Conservation (phyloP, 2,329 filamentous ascomycete species). For the Rutstroemia sp. region DNA sequence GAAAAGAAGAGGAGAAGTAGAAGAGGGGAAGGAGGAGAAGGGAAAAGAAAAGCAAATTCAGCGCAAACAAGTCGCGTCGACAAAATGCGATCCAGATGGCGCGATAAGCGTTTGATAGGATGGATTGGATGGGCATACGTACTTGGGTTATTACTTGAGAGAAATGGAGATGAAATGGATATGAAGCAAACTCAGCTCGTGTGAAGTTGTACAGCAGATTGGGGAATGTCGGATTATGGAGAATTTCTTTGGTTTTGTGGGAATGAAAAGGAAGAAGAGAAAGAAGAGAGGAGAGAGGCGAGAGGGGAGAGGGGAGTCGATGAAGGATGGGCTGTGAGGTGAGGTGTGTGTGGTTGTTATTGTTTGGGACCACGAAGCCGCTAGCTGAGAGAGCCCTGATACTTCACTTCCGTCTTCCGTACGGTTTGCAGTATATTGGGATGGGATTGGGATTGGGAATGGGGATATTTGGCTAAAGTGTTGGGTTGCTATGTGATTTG, state of each 20-base stretch:
- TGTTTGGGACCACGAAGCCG: slow-evolving; percentile 7
- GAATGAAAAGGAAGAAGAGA: no score
- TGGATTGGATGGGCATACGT: not conserved
- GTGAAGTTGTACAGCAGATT: not conserved
- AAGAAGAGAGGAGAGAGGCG: not conserved
- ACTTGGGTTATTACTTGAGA: not conserved
- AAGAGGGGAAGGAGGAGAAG: not conserved
- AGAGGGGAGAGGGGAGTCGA: not conserved
- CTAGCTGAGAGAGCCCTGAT: slow-evolving; percentile 1
- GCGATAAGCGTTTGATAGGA: not conserved
- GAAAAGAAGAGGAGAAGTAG: not conserved
- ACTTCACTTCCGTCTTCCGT: no score
- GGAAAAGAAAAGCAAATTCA: not conserved
- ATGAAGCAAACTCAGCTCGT: not conserved
- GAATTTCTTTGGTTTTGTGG: not conserved
- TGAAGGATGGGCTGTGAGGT: slow-evolving; percentile 1
- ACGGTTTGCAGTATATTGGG: not conserved
- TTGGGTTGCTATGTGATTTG: not conserved
- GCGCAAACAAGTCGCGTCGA: not conserved
- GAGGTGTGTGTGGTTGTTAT: slow-evolving; percentile 3
- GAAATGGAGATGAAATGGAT: not conserved
- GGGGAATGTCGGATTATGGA: not conserved
- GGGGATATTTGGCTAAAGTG: not conserved
- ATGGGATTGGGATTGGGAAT: not conserved
- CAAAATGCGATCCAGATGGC: not conserved